Percentiles rank a stretch among this genome's conserved stretches.
Evolutionary conservation across 192 early-diverging fungal species (phyloP).

Genomic region (Chytriomyces hyalinus): DNA sequence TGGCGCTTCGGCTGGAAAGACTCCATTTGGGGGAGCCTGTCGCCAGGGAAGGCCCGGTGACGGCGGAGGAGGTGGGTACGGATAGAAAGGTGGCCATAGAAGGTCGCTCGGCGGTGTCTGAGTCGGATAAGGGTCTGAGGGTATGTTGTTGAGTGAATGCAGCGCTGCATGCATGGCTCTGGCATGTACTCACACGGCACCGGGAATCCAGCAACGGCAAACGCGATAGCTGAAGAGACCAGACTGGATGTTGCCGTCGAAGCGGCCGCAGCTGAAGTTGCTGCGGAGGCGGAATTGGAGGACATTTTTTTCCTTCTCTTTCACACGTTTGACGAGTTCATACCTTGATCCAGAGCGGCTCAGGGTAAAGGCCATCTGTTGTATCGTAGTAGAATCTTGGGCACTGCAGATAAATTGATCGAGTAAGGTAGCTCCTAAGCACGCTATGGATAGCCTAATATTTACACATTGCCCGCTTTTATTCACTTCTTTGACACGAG

Average conservation of each 20-base stretch:
- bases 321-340: no score
- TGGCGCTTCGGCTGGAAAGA: neutral
- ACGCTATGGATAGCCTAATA: no score
- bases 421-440: no score
- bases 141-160: neutral
- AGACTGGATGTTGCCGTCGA: neutral
- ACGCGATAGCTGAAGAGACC: neutral
- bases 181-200: neutral
- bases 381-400: no score
- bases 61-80: neutral
- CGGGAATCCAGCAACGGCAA: neutral
- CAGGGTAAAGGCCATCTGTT: no score
- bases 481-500: neutral
- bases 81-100: neutral
- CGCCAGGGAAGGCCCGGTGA: neutral
- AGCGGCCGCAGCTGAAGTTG: neutral
- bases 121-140: neutral
- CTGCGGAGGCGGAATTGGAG: neutral
- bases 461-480: neutral
- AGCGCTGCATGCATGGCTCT: neutral
- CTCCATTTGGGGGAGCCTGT: neutral
- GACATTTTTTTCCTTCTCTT: neutral
- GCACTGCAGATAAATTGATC: no score
- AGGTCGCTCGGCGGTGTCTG: neutral
- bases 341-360: no score